A percentile compares a stretch with the other conserved stretches of the same genome.
These are phyloP conservation scores for Cladosporium sp. DNA, from an alignment of 2,329 filamentous ascomycete species.

Conservation along the genomic window DNA sequence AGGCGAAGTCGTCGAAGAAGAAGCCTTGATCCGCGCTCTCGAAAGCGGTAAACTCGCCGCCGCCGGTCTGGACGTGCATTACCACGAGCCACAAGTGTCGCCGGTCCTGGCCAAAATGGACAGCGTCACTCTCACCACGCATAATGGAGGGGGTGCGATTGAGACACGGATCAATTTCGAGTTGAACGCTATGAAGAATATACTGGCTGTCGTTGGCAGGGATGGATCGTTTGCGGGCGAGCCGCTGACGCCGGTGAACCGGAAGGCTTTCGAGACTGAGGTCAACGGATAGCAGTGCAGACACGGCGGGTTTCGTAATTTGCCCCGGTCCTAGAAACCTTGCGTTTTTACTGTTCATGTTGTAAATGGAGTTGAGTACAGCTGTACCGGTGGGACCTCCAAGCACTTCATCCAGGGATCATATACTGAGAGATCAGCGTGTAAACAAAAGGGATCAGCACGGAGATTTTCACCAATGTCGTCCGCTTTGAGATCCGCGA, in stretches of 20 bases:
- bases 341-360: too few species aligned
- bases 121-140: constrained; percentile 36
- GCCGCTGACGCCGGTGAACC: not conserved
- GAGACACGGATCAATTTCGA: constrained; percentile 39
- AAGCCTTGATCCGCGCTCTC: constrained; percentile 44
- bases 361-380: too few species aligned
- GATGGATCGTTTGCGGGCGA: not conserved
- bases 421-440: too few species aligned
- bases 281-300: too few species aligned
- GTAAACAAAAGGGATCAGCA: too few species aligned
- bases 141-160: constrained; percentile 34
- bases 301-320: too few species aligned
- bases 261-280: not conserved
- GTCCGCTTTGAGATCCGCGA: too few species aligned
- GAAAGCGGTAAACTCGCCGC: constrained; percentile 44
- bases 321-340: too few species aligned
- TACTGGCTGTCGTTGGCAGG: constrained; percentile 16
- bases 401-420: too few species aligned
- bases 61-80: constrained; percentile 49
- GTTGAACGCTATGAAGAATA: constrained; percentile 33
- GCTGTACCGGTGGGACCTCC: too few species aligned
- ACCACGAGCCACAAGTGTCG: constrained; percentile 46
- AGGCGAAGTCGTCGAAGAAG: constrained; percentile 48
- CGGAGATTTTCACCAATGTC: too few species aligned
- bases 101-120: constrained; percentile 36